These are phyloP conservation scores for Tylopilus felleus DNA, from an alignment of 768 basidiomycete species.

Conservation along the genomic window DNA sequence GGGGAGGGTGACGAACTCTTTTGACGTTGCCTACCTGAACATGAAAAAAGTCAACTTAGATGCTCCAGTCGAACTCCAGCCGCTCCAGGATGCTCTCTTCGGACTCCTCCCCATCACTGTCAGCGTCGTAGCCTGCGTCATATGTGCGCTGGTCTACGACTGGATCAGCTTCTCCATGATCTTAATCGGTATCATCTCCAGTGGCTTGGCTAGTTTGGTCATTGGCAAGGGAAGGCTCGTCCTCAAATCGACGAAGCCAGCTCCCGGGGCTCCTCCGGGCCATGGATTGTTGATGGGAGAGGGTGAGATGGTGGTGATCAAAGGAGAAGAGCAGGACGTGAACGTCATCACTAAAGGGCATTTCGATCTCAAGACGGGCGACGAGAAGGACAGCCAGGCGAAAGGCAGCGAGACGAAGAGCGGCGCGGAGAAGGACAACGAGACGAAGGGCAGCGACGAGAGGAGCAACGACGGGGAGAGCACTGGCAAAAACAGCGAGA, in stretches of 20 bases:
- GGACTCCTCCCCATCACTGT: conserved; percentile 24
- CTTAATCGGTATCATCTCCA: conserved; percentile 32
- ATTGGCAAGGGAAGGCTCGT: conserved; percentile 25
- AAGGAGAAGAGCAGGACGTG: conserved; percentile 27
- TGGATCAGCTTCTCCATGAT: conserved; percentile 33
- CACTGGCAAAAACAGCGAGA: no score
- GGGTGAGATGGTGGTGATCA: conserved; percentile 24
- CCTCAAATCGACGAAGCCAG: conserved; percentile 14
- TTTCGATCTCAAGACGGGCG: conserved; percentile 21
- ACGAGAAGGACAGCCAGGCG: neutral
- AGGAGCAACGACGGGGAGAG: neutral
- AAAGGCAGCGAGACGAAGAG: neutral
- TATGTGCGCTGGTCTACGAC: conserved; percentile 23
- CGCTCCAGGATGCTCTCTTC: conserved; percentile 7
- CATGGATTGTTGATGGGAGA: conserved; percentile 26
- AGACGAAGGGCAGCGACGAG: neutral
- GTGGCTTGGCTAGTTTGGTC: conserved; percentile 23
- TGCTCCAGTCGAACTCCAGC: neutral
- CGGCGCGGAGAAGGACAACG: neutral
- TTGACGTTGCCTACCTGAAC: neutral
- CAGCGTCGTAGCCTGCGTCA: conserved; percentile 23
- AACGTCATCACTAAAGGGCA: conserved; percentile 29
- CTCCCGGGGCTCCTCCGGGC: conserved; percentile 23
- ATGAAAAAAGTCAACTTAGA: neutral
- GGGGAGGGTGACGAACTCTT: neutral